Conservation (phyloP, 768 basidiomycete species). For the Lactarius trivialis region DNA sequence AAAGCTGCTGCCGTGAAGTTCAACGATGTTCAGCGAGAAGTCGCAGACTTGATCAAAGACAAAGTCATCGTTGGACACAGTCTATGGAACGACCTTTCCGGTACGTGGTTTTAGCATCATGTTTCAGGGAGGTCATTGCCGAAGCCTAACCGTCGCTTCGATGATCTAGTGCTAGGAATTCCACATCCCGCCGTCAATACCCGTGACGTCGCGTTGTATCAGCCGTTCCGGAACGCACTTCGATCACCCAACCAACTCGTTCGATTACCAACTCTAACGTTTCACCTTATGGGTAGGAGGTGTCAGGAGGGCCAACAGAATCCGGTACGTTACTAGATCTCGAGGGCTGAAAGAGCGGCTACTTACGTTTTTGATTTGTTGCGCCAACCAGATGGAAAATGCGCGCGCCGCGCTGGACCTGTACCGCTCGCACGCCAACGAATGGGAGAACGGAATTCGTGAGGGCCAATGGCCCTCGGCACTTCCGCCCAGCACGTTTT, state of each 20-base stretch:
- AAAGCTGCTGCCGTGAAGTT: constrained; percentile 52
- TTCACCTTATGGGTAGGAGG: constrained; percentile 75
- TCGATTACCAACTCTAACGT: constrained; percentile 72
- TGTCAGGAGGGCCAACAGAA: constrained; percentile 68
- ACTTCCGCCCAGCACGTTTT: constrained; percentile 73
- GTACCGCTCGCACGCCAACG: constrained; percentile 48
- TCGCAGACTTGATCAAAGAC: constrained; percentile 59
- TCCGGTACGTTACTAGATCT: constrained; percentile 50
- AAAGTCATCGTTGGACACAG: constrained; percentile 72
- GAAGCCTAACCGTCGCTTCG: constrained; percentile 16
- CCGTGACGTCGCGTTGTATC: constrained; percentile 74
- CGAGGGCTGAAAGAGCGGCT: constrained; percentile 4
- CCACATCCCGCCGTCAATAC: constrained; percentile 74
- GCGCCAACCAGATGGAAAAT: constrained; percentile 57
- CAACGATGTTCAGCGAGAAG: constrained; percentile 54
- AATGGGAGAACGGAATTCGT: constrained; percentile 61
- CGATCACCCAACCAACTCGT: constrained; percentile 58
- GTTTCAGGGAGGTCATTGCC: constrained; percentile 9
- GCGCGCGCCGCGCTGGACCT: constrained; percentile 53
- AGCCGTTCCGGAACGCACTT: constrained; percentile 71
- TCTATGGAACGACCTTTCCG: constrained; percentile 77
- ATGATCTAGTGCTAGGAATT: constrained; percentile 60
- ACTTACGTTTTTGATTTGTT: constrained; percentile 6
- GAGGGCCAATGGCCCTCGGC: constrained; percentile 66
- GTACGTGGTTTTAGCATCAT: constrained; percentile 33